phyloP scores from a whole-genome alignment of 305 asterid genomes.

The Solanum chacoense region DNA sequence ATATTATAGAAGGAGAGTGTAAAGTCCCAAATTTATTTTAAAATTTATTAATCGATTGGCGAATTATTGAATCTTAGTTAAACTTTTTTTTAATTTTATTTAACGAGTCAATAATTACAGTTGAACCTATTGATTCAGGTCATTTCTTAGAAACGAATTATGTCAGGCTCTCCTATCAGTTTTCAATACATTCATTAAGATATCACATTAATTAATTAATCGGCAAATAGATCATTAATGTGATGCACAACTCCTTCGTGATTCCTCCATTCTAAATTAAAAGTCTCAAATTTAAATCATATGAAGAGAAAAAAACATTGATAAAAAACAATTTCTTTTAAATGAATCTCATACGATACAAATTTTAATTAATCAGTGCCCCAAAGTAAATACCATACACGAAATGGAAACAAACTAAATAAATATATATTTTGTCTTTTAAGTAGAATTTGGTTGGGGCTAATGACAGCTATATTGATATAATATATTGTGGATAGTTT shows the following conservation, averaged over 20 bases:
- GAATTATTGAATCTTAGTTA: no score
- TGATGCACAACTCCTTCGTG: not conserved
- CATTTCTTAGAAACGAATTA: no score
- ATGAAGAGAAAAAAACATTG: accelerated
- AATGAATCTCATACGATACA: accelerated
- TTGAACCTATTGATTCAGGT: not conserved
- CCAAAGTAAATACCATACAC: not conserved
- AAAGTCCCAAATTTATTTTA: not conserved
- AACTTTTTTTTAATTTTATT: no score
- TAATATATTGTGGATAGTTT: not conserved
- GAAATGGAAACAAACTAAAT: not conserved
- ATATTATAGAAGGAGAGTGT: not conserved
- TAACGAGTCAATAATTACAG: not conserved
- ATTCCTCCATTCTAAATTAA: not conserved
- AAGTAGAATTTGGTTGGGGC: not conserved
- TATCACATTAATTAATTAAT: no score
- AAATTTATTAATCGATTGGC: not conserved
- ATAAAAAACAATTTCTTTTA: no score
- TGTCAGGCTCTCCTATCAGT: not conserved
- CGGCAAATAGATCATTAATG: not conserved
- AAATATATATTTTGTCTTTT: not conserved
- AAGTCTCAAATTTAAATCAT: not conserved
- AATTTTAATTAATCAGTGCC: not conserved
- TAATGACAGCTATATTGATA: not conserved
- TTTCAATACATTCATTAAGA: not conserved